Conservation (phyloP, 495 filamentous ascomycete species). For the Gamarada debralockiae region DNA sequence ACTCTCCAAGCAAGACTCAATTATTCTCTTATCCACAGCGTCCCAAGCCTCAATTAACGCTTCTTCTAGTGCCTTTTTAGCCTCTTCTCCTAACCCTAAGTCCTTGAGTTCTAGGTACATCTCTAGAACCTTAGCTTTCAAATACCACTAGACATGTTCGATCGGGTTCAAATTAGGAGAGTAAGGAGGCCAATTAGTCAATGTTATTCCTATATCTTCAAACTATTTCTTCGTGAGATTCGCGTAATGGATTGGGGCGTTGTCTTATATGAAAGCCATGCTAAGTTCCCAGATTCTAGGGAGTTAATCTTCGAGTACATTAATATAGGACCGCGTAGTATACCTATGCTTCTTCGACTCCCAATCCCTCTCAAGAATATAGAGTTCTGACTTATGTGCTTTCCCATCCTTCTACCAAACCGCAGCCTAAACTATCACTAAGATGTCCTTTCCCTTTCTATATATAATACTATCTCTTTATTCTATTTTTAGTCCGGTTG, state of each 20-base stretch:
- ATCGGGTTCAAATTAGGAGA: slow-evolving; percentile 25
- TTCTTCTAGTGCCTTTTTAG: slow-evolving; percentile 10
- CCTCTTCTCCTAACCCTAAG: slow-evolving; percentile 8
- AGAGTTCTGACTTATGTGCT: slow-evolving; percentile 1
- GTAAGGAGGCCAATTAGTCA: slow-evolving; percentile 18
- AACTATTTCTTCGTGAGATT: slow-evolving; percentile 10
- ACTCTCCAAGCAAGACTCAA: slow-evolving; percentile 17
- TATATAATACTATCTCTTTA: slow-evolving; percentile 17
- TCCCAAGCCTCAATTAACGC: slow-evolving; percentile 19
- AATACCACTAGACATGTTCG: slow-evolving; percentile 18
- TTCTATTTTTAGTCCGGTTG: slow-evolving; percentile 16
- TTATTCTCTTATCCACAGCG: slow-evolving; percentile 4
- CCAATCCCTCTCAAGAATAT: slow-evolving; percentile 18
- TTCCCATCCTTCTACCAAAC: slow-evolving; percentile 9
- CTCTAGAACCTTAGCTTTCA: slow-evolving; percentile 18
- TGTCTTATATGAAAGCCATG: slow-evolving; percentile 16
- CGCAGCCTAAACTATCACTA: slow-evolving; percentile 22
- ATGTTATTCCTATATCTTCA: slow-evolving; percentile 8
- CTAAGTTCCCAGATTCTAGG: not conserved
- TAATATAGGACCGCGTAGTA: slow-evolving; percentile 4
- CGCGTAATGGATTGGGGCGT: slow-evolving; percentile 11
- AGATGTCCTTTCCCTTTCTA: slow-evolving; percentile 20
- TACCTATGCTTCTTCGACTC: slow-evolving; percentile 22
- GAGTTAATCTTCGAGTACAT: slow-evolving; percentile 11
- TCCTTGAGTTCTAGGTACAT: slow-evolving; percentile 16